Percentiles rank a stretch among this genome's conserved stretches.
phyloP scores from a whole-genome alignment of 2,329 filamentous ascomycete species.

The Falciphora oryzae region DNA sequence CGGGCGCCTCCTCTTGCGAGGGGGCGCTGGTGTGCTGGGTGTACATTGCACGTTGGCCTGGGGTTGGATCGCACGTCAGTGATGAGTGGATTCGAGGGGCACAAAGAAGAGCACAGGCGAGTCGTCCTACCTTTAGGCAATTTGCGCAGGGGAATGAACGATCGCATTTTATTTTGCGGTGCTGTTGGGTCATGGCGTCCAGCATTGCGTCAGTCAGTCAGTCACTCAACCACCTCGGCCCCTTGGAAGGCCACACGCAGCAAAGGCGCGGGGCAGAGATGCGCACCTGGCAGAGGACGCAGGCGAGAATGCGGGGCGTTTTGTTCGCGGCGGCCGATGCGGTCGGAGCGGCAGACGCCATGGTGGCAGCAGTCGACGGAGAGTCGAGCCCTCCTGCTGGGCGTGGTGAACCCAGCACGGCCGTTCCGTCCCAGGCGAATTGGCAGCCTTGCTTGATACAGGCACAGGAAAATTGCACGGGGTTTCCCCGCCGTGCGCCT shows the following conservation, averaged over 20 bases:
- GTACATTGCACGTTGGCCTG: slow-evolving; percentile 55
- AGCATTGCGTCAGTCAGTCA: neutral
- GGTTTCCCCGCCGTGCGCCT: neutral
- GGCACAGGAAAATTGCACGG: neutral
- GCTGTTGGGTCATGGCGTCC: neutral
- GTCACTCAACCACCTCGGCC: neutral
- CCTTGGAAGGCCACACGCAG: neutral
- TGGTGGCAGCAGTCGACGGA: slow-evolving; percentile 2
- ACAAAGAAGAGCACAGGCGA: neutral
- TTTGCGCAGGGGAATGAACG: slow-evolving; percentile 54
- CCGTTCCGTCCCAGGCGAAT: neutral
- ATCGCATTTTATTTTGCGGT: slow-evolving; percentile 56
- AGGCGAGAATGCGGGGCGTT: slow-evolving; percentile 43
- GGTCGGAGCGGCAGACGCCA: slow-evolving; percentile 11
- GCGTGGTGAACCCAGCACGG: neutral
- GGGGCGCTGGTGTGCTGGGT: slow-evolving; percentile 54
- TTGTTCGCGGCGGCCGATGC: slow-evolving; percentile 22
- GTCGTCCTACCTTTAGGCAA: slow-evolving; percentile 46
- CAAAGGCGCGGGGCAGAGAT: neutral
- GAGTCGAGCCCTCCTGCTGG: neutral
- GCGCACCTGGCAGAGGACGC: slow-evolving; percentile 45
- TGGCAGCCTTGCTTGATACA: neutral
- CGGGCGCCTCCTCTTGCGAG: slow-evolving; percentile 52
- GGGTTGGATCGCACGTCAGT: slow-evolving; percentile 1
- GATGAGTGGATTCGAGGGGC: neutral